Evolutionary conservation across 2,329 filamentous ascomycete genomes (phyloP).

Genomic region (Rhynchosporium agropyri): DNA sequence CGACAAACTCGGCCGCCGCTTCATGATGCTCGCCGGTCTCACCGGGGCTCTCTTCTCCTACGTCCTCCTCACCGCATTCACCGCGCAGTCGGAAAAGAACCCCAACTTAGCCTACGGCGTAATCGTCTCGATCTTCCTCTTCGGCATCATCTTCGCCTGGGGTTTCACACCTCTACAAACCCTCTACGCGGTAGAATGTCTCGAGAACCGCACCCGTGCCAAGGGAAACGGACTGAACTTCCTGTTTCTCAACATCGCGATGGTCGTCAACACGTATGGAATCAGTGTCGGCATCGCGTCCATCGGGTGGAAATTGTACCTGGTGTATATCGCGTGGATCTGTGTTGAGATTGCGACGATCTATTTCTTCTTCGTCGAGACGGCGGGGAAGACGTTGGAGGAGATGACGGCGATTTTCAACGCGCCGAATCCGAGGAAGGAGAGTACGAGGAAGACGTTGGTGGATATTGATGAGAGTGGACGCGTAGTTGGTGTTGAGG

Average conservation of each 20-base stretch:
- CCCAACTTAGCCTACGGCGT: slow-evolving; percentile 49
- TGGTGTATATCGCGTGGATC: slow-evolving; percentile 36
- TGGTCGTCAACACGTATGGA: slow-evolving; percentile 46
- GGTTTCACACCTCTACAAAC: slow-evolving; percentile 50
- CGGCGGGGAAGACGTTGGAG: slow-evolving; percentile 36
- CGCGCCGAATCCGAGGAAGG: slow-evolving; percentile 38
- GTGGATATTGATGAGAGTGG: slow-evolving; percentile 32
- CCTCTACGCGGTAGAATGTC: slow-evolving; percentile 52
- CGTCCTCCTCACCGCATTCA: slow-evolving; percentile 40
- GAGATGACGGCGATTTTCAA: slow-evolving; percentile 36
- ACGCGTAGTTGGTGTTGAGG: slow-evolving; percentile 33
- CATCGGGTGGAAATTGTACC: slow-evolving; percentile 43
- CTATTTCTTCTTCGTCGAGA: slow-evolving; percentile 42
- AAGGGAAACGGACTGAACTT: slow-evolving; percentile 52
- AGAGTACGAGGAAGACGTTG: slow-evolving; percentile 36
- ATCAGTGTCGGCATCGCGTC: slow-evolving; percentile 45
- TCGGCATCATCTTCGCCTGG: slow-evolving; percentile 48
- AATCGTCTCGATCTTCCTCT: slow-evolving; percentile 53
- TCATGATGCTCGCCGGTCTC: slow-evolving; percentile 44
- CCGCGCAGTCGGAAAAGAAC: slow-evolving; percentile 34
- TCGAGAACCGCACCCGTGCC: slow-evolving; percentile 50
- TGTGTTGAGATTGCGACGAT: slow-evolving; percentile 35
- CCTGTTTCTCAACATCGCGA: slow-evolving; percentile 42
- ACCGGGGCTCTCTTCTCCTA: slow-evolving; percentile 33
- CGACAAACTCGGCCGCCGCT: slow-evolving; percentile 48